phyloP scores from a whole-genome alignment of 2,329 filamentous ascomycete species.

The Dothideomycetidae sp. region DNA sequence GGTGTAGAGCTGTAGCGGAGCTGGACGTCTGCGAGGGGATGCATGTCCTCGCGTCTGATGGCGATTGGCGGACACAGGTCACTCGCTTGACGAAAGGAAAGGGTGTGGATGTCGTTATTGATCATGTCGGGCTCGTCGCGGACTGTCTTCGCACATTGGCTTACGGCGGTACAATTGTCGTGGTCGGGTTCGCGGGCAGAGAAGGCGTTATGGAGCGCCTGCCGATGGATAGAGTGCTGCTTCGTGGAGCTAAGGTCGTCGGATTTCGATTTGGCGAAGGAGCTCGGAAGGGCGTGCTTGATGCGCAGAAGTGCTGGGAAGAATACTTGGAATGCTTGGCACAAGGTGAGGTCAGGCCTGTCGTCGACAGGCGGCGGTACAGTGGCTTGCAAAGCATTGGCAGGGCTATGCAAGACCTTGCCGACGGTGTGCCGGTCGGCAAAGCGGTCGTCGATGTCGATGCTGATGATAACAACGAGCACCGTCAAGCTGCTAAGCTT shows the following conservation, averaged over 20 bases:
- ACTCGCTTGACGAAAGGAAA: conserved; percentile 32
- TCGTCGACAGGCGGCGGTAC: conserved; percentile 37
- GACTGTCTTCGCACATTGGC: conserved; percentile 40
- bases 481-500: conserved; percentile 16
- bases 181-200: conserved; percentile 45
- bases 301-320: conserved; percentile 37
- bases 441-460: conserved; percentile 40
- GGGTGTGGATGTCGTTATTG: conserved; percentile 45
- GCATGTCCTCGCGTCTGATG: conserved; percentile 29
- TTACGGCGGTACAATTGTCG: conserved; percentile 39
- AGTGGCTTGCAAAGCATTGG: conserved; percentile 36
- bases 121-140: conserved; percentile 43
- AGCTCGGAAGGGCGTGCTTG: conserved; percentile 34
- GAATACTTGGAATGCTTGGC: conserved; percentile 37
- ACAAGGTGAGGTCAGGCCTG: conserved; percentile 34
- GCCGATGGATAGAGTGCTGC: conserved; percentile 39
- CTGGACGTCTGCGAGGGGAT: conserved; percentile 25
- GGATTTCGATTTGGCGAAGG: conserved; percentile 47
- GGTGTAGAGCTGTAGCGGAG: conserved; percentile 24
- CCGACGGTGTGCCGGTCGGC: conserved; percentile 37
- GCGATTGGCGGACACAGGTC: conserved; percentile 39
- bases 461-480: conserved; percentile 13
- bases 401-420: conserved; percentile 38
- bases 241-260: conserved; percentile 39
- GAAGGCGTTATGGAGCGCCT: conserved; percentile 40